phyloP scores from a whole-genome alignment of 139 green algal species.

The Auxenochlorella protothecoides region DNA sequence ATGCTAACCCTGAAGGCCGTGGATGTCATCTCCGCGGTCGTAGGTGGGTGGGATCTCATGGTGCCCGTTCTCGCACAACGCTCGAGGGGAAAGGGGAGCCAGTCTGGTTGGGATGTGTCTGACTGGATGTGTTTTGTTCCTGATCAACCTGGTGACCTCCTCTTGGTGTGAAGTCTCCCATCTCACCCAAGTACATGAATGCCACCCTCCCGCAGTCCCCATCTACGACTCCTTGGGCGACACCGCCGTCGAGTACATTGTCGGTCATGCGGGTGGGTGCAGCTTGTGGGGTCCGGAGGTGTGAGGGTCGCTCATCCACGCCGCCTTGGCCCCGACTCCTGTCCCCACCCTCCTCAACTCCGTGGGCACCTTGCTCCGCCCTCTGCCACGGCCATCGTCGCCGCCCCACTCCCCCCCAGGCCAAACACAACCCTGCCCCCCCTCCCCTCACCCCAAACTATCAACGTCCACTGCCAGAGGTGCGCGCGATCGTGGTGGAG shows the following conservation, averaged over 20 bases:
- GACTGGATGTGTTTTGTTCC: not conserved
- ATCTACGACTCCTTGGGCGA: conserved; percentile 91
- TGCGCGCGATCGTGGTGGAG: not conserved
- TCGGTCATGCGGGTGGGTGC: conserved; percentile 57
- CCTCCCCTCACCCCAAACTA: not conserved
- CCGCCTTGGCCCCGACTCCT: not conserved
- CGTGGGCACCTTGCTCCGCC: no score
- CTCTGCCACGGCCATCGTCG: no score
- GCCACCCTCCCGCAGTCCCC: conserved; percentile 45
- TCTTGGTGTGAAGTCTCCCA: not conserved
- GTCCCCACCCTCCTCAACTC: not conserved
- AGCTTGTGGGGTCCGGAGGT: conserved; percentile 27
- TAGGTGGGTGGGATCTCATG: no score
- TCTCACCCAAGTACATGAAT: not conserved
- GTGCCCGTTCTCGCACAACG: conserved; percentile 1
- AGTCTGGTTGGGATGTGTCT: not conserved
- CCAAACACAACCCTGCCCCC: not conserved
- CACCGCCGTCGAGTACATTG: conserved; percentile 81
- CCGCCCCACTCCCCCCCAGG: no score
- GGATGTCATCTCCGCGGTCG: conserved; percentile 2
- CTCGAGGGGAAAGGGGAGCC: not conserved
- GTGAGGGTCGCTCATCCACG: not conserved
- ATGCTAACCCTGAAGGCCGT: conserved; percentile 80
- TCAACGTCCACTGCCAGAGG: not conserved
- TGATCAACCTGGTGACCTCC: not conserved